phyloP scores from a whole-genome alignment of 2,329 filamentous ascomycete species.

The Aspergillus fijiensis region DNA sequence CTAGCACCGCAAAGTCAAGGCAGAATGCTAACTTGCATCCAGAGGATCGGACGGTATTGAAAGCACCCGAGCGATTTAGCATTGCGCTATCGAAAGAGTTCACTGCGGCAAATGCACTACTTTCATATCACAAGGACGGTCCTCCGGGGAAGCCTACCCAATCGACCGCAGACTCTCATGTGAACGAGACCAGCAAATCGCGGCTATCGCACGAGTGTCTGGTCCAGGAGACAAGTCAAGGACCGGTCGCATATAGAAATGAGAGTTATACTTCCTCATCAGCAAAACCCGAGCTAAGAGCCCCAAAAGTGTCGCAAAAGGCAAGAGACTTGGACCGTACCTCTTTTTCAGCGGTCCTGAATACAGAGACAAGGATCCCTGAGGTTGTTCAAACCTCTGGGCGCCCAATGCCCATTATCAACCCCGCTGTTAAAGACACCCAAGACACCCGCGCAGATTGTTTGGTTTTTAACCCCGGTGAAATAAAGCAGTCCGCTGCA shows the following conservation, averaged over 20 bases:
- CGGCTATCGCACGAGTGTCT: background rate
- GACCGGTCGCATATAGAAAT: background rate
- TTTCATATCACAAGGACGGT: slow-evolving; percentile 7
- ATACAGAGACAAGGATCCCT: slow-evolving; percentile 18
- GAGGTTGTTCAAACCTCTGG: background rate
- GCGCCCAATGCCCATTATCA: background rate
- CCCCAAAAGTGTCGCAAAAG: slow-evolving; percentile 2
- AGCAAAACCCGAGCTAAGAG: background rate
- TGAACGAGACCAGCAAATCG: background rate
- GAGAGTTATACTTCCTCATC: slow-evolving; percentile 2
- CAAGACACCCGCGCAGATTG: background rate
- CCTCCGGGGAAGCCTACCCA: slow-evolving; percentile 9
- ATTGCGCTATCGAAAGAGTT: slow-evolving; percentile 33
- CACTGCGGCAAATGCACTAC: slow-evolving; percentile 21
- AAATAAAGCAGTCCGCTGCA: background rate
- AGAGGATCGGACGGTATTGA: slow-evolving; percentile 21
- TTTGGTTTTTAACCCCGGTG: background rate
- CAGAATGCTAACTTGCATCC: slow-evolving; percentile 7
- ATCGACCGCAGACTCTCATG: slow-evolving; percentile 19
- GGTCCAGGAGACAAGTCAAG: background rate
- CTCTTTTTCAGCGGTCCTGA: slow-evolving; percentile 27
- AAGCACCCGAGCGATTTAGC: slow-evolving; percentile 32
- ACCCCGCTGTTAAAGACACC: slow-evolving; percentile 3
- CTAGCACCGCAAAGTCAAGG: slow-evolving; percentile 1
- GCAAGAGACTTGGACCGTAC: slow-evolving; percentile 25